A percentile compares a stretch with the other conserved stretches of the same genome.
Conservation (phyloP, 176 grass and related monocot genomes). For the Neostapfia colusana region DNA sequence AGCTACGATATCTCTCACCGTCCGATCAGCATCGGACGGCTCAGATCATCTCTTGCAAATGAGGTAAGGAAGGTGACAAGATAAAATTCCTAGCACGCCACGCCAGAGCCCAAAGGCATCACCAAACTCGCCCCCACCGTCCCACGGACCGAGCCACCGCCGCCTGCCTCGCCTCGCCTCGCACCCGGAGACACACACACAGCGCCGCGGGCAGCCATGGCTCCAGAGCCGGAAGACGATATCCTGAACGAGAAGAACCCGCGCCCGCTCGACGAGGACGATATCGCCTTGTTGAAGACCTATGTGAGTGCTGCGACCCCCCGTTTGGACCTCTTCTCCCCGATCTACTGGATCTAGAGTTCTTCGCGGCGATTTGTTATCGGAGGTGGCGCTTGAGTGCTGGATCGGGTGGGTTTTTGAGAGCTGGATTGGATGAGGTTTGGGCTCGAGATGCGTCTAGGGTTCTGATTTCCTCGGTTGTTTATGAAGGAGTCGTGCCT, state of each 20-base stretch:
- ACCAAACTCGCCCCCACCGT: background rate
- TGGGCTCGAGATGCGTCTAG: background rate
- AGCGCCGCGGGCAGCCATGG: conserved; percentile 47
- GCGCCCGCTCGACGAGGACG: conserved; percentile 71
- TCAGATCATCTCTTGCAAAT: conserved; percentile 4
- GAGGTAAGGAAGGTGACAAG: conserved; percentile 23
- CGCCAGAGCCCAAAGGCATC: background rate
- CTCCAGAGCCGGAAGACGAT: conserved; percentile 68
- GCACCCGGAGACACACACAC: conserved; percentile 10
- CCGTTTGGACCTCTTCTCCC: conserved; percentile 18
- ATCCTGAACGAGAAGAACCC: conserved; percentile 77
- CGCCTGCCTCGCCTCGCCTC: background rate
- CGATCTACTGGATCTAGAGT: conserved; percentile 20
- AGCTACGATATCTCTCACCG: background rate
- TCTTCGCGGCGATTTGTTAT: background rate
- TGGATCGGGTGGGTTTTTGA: background rate
- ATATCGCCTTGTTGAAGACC: conserved; percentile 85
- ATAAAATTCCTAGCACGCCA: background rate
- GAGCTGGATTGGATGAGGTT: background rate
- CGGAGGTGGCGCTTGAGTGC: background rate
- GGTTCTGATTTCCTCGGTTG: conserved; percentile 8
- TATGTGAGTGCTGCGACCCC: conserved; percentile 49
- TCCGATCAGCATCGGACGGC: background rate
- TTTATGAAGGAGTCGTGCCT: no score
- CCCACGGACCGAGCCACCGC: background rate